phyloP scores from a whole-genome alignment of 768 basidiomycete species.

The Tylopilus subfusipes region DNA sequence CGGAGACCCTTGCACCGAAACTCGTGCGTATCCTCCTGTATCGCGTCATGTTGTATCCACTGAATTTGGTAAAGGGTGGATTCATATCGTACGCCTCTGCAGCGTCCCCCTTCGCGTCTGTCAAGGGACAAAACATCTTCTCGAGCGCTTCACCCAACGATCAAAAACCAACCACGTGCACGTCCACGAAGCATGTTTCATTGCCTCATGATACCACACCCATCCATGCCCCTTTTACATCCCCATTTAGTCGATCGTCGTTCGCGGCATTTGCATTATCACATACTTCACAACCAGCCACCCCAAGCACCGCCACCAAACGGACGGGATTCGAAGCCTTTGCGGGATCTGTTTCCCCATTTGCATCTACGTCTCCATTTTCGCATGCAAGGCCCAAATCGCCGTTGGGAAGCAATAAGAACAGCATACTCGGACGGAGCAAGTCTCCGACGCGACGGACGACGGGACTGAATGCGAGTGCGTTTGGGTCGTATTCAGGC shows the following conservation, averaged over 20 bases:
- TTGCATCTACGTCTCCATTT: constrained; percentile 37
- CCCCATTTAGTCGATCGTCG: constrained; percentile 20
- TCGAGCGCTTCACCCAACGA: constrained; percentile 18
- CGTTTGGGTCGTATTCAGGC: constrained; percentile 61
- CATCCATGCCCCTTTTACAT: constrained; percentile 20
- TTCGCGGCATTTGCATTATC: constrained; percentile 20
- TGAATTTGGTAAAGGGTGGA: constrained; percentile 45
- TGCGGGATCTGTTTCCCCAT: constrained; percentile 49
- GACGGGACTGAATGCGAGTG: constrained; percentile 40
- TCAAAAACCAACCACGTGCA: constrained; percentile 32
- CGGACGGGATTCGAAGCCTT: constrained; percentile 58
- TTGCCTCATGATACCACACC: constrained; percentile 22
- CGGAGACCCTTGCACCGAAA: constrained; percentile 39
- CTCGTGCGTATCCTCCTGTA: constrained; percentile 38
- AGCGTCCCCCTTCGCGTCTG: constrained; percentile 68
- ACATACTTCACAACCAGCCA: constrained; percentile 17
- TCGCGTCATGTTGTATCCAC: constrained; percentile 8
- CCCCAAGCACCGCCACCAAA: constrained; percentile 41
- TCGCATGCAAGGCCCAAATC: constrained; percentile 46
- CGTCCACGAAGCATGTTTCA: constrained; percentile 18
- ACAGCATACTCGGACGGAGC: constrained; percentile 34
- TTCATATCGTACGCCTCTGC: constrained; percentile 80
- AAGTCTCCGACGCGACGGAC: constrained; percentile 55
- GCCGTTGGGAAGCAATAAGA: constrained; percentile 36
- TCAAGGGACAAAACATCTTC: constrained; percentile 64